These are phyloP conservation scores for Serendipita vermifera DNA, from an alignment of 768 basidiomycete species.

Conservation along the genomic window DNA sequence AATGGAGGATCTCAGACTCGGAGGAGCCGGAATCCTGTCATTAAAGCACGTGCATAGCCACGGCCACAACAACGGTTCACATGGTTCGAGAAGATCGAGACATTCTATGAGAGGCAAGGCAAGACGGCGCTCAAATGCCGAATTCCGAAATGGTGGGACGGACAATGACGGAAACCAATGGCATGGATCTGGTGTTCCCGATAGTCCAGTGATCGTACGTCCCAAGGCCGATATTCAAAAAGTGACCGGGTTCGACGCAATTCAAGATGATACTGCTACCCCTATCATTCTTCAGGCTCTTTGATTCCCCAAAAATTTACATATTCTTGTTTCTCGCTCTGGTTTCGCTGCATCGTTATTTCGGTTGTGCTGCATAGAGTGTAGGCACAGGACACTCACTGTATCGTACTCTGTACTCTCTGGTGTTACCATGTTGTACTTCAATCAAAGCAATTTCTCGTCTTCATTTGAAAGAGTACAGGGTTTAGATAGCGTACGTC, in stretches of 20 bases:
- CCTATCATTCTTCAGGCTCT: too few relatives aligned
- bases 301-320: too few relatives aligned
- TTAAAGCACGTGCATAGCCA: slow-evolving; percentile 25
- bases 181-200: neutral
- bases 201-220: slow-evolving; percentile 10
- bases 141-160: neutral
- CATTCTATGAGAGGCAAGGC: slow-evolving; percentile 12
- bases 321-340: too few relatives aligned
- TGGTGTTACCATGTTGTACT: too few relatives aligned
- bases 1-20: slow-evolving; percentile 15
- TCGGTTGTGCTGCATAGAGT: too few relatives aligned
- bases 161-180: slow-evolving; percentile 5
- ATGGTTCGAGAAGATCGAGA: slow-evolving; percentile 12
- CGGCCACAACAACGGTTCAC: slow-evolving; percentile 10
- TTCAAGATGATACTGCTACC: neutral
- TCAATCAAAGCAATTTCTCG: too few relatives aligned
- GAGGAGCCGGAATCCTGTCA: slow-evolving; percentile 37
- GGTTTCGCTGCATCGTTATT: too few relatives aligned
- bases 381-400: too few relatives aligned
- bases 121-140: neutral
- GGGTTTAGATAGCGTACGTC: too few relatives aligned
- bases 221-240: slow-evolving; percentile 8
- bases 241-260: slow-evolving; percentile 12
- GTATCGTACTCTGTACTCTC: too few relatives aligned
- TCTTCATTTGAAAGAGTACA: too few relatives aligned